Base-by-base conservation (phyloP, 1,284 basidiomycete genomes). In the Fistulinella cinereoalba region DNA sequence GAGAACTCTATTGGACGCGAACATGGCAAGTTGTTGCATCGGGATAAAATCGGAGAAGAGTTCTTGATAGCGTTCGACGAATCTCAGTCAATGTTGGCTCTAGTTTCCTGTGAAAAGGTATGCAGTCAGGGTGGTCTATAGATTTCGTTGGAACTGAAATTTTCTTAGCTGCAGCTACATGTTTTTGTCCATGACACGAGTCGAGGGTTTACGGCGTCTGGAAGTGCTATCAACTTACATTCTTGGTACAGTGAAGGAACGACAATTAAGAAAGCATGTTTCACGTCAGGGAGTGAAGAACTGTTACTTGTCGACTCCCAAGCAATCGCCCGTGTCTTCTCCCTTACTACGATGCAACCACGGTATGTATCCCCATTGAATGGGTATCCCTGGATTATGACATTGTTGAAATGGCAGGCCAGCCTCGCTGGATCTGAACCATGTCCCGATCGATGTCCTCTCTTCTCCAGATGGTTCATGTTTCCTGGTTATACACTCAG, bases 381-480 rank as follows among this genome's bases (percentile, higher is more conserved):
- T 33, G 15, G 21, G 5, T 28, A 11, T 8, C 3, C 3, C 3
- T 25, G 0, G 6, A 13, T 22, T 32, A 6, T 45, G 4, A 1
- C 39, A 60, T 25, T 57, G 19, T 27, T 3, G 2, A 0, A 11
- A 34, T 10, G 28, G n/a, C 18, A 60, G 58, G 12, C 61, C 58
- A 21, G 55, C 58, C 7, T 58, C 57, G 11, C 49, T 60, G 3
- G 41, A 56, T 3, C 55, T 60, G 7, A 33, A 44, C 1, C 37
- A 46, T 16, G 46, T 62, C 1, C 58, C 61, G 4, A 27, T 29
- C 27, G 39, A 55, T 23, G 52, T 64, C 3, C 39, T 45, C 55
- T 70, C 76, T 1, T 72, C 76, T 1, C 76, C 80, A 0, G 80
- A 81, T 49, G 77, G 76, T 1, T 68, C 79, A 7, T 81, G 79